Conservation (phyloP, 495 filamentous ascomycete species). For the Penicillium tannophilum region DNA sequence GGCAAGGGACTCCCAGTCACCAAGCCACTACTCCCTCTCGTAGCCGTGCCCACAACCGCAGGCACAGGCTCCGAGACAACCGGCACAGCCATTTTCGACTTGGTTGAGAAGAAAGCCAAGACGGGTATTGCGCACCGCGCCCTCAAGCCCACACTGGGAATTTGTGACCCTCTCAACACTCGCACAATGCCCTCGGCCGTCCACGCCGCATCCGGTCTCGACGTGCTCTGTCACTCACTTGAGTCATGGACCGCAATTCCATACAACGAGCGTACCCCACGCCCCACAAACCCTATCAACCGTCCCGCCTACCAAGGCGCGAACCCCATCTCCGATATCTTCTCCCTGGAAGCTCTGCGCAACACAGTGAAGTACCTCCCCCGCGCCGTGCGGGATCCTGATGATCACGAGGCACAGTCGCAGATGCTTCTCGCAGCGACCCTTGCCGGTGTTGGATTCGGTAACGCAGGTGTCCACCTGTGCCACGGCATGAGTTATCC, state of each 20-base stretch:
- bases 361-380: conserved; percentile 89
- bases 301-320: conserved; percentile 95
- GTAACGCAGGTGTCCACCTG: conserved; percentile 94
- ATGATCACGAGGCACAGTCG: conserved; percentile 86
- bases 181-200: conserved; percentile 93
- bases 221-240: conserved; percentile 90
- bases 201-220: conserved; percentile 82
- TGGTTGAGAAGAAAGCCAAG: conserved; percentile 84
- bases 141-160: conserved; percentile 92
- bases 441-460: conserved; percentile 92
- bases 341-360: conserved; percentile 79
- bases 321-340: conserved; percentile 96
- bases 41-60: conserved; percentile 93
- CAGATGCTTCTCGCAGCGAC: conserved; percentile 96
- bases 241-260: conserved; percentile 98
- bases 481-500: conserved; percentile 98
- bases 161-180: conserved; percentile 95
- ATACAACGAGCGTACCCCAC: conserved; percentile 77
- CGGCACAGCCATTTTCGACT: conserved; percentile 96
- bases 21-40: conserved; percentile 75
- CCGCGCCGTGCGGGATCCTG: conserved; percentile 79
- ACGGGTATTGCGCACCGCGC: conserved; percentile 94
- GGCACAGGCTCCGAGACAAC: conserved; percentile 96
- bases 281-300: conserved; percentile 86
- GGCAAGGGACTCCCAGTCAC: conserved; percentile 85